phyloP scores from a whole-genome alignment of 768 basidiomycete species.

The Boletus sp. region DNA sequence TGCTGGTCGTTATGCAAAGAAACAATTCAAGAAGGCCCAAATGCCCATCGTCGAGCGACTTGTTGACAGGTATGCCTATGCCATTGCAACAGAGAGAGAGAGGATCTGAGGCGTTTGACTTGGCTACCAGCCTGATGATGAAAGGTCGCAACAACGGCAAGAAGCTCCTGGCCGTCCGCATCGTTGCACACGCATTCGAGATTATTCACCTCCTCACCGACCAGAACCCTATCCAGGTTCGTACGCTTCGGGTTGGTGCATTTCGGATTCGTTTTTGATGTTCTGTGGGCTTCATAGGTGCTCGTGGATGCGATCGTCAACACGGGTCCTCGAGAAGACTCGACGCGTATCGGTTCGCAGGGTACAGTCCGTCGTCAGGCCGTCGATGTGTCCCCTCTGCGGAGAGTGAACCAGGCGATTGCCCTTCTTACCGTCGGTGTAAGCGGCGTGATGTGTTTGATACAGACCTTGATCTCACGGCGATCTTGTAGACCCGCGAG shows the following conservation, averaged over 20 bases:
- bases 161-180: conserved; percentile 98
- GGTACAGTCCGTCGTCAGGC: conserved; percentile 99
- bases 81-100: neutral
- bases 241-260: conserved; percentile 18
- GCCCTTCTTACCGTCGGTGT: conserved; percentile 94
- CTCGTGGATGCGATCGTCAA: conserved; percentile 99
- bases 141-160: conserved; percentile 99
- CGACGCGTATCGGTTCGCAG: conserved; percentile 99
- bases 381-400: conserved; percentile 97
- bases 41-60: conserved; percentile 99
- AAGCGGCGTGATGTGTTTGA: conserved; percentile 32
- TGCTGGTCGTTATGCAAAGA: conserved; percentile 98
- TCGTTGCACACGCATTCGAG: conserved; percentile 99
- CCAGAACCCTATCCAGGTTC: conserved; percentile 98
- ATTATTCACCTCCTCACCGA: conserved; percentile 99
- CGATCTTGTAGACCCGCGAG: conserved; percentile 78
- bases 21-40: conserved; percentile 99
- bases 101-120: neutral
- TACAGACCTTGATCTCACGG: conserved; percentile 1
- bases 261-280: neutral
- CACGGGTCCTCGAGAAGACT: conserved; percentile 99
- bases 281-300: conserved; percentile 46
- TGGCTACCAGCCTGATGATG: conserved; percentile 88
- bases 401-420: conserved; percentile 97
- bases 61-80: conserved; percentile 77